Base-by-base conservation (phyloP, 768 basidiomycete genomes). In the Hortiboletus campestris region DNA sequence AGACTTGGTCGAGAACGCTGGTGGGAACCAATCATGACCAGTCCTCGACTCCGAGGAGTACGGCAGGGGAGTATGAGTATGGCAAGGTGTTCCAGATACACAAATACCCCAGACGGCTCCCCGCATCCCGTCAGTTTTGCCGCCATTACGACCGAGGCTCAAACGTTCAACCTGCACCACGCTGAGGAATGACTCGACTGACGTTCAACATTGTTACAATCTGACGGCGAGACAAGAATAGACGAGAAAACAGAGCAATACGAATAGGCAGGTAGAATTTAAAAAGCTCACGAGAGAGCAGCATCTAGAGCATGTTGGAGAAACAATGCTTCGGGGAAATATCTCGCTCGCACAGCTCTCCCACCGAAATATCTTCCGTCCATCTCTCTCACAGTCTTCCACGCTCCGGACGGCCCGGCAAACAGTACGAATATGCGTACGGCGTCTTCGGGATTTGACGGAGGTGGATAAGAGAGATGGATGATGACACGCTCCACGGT, bases 361-460 rank as follows among this genome's bases (percentile, higher is more conserved):
- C 96, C 96, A 13, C 90, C 94, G 66, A 98, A 98, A 68, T 83
- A 96, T 29, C 95, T 80, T 20, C 94, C 96, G 63, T 98, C 93
- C 49, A 98, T 78, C 69, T 96, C 94, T 46, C 93, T 83, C 3
- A 95, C 91, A 0, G 93, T 94, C 72, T 93, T 92, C 95, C 94
- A 98, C 7, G 95, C 96, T 12, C 93, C 96, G 0, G 82, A 94
- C 6, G 91, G 91, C 1, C 95, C 96, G 0, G 86, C 85, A 65
- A 96, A 98, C 49, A 90, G 75, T 16, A 98, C 88, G 67, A 97
- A 98, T 51, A 98, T 87, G 49, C 94, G 86, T 5, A 97, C 88
- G 1, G 87, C 85, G n/a, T 93, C 88, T n/a, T 86, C 85, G 2
- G 83, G 77, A 46, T 86, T 78, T 3, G 71, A 58, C 0, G 91